Conservation (phyloP, 805 yeast genomes). For the Teunomyces barrocoloradensis region DNA sequence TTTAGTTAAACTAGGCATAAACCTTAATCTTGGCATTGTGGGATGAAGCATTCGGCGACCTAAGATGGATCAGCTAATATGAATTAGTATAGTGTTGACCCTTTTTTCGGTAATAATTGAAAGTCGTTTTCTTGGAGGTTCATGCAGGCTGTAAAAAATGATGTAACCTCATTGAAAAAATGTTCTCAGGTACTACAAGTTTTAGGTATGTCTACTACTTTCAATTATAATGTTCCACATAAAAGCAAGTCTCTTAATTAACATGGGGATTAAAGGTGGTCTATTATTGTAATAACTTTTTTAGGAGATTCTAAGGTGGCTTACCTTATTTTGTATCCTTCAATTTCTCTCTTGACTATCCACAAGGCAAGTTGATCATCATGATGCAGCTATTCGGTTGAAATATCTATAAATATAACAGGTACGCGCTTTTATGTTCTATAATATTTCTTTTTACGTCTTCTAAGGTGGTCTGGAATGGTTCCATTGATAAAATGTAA, state of each 20-base stretch:
- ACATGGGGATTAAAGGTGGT: too few relatives aligned
- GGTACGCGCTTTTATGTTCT: too few relatives aligned
- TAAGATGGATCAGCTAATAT: background rate
- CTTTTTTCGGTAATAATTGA: background rate
- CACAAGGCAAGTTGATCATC: too few relatives aligned
- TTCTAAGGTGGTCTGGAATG: background rate
- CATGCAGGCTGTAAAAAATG: background rate
- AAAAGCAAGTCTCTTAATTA: too few relatives aligned
- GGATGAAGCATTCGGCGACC: background rate
- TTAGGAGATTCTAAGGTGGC: too few relatives aligned
- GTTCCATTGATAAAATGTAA: background rate
- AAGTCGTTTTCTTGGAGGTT: background rate
- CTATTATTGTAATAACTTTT: too few relatives aligned
- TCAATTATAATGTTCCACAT: too few relatives aligned
- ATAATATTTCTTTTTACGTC: background rate
- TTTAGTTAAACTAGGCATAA: background rate
- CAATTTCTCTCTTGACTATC: too few relatives aligned
- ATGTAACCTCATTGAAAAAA: background rate
- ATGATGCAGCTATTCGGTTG: too few relatives aligned
- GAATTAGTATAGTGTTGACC: background rate
- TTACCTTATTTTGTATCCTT: too few relatives aligned
- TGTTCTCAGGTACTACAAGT: background rate
- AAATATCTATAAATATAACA: too few relatives aligned
- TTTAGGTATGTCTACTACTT: too few relatives aligned
- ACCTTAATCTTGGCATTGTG: background rate